Conservation (phyloP, 768 basidiomycete species). For the Podaxis sp. region DNA sequence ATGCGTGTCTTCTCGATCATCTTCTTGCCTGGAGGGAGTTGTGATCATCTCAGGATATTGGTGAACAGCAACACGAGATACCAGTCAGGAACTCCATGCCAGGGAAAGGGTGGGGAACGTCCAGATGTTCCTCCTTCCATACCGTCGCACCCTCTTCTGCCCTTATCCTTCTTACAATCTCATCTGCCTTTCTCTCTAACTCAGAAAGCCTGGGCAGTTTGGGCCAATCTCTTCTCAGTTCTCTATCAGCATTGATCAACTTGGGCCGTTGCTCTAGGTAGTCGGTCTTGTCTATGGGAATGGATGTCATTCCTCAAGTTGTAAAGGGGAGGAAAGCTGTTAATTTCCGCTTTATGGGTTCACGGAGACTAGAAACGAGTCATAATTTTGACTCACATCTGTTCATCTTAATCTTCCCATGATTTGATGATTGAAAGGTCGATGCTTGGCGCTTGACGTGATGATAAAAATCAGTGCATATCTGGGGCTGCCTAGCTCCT, state of each 20-base stretch:
- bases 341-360: background rate
- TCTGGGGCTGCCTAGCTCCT: background rate
- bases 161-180: constrained; percentile 16
- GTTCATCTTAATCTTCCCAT: background rate
- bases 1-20: constrained; percentile 59
- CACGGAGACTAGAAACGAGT: background rate
- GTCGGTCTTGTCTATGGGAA: constrained; percentile 8
- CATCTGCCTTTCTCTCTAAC: constrained; percentile 51
- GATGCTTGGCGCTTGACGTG: background rate
- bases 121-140: constrained; percentile 9
- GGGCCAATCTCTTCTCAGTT: constrained; percentile 45
- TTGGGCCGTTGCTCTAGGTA: constrained; percentile 29
- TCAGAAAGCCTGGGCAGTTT: constrained; percentile 19
- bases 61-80: background rate
- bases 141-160: constrained; percentile 8
- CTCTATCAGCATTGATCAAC: constrained; percentile 41
- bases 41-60: background rate
- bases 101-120: constrained; percentile 12
- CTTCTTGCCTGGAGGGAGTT: constrained; percentile 35
- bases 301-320: background rate
- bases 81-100: constrained; percentile 12
- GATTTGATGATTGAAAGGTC: background rate
- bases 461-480: background rate
- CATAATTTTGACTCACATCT: background rate
- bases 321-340: background rate